phyloP scores from a whole-genome alignment of 1,284 basidiomycete species.

The Leccinum solheimii region DNA sequence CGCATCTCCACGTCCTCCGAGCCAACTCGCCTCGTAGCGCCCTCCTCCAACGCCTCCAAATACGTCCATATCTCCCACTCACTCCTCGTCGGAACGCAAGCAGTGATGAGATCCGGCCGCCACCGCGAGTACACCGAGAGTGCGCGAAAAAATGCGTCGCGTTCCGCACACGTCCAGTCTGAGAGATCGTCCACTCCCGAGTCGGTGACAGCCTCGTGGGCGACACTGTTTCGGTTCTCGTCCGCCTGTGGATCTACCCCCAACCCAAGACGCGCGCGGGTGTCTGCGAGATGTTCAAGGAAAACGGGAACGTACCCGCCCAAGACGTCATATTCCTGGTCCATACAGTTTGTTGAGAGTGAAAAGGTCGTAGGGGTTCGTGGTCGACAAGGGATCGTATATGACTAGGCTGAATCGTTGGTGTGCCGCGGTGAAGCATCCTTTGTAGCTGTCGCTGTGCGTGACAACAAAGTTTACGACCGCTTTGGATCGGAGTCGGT shows the following conservation, averaged over 20 bases:
- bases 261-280: constrained; percentile 21
- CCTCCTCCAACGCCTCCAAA: constrained; percentile 32
- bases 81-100: constrained; percentile 28
- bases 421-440: constrained; percentile 13
- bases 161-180: constrained; percentile 67
- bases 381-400: constrained; percentile 3
- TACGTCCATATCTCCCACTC: constrained; percentile 35
- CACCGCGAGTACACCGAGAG: constrained; percentile 34
- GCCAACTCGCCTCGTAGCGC: constrained; percentile 6
- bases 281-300: constrained; percentile 29
- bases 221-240: neutral
- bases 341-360: constrained; percentile 4
- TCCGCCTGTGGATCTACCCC: neutral
- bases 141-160: constrained; percentile 65
- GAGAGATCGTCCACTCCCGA: neutral
- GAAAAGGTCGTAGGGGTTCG: neutral
- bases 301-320: constrained; percentile 30
- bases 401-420: neutral
- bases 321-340: constrained; percentile 21
- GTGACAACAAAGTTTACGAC: neutral
- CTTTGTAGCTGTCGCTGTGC: constrained; percentile 9
- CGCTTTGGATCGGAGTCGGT: constrained; percentile 2
- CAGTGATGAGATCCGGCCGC: constrained; percentile 37
- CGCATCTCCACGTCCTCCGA: constrained; percentile 7
- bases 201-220: neutral